These are phyloP conservation scores for Salix dunnii DNA, from an alignment of 345 rosid genomes.

Conservation along the genomic window DNA sequence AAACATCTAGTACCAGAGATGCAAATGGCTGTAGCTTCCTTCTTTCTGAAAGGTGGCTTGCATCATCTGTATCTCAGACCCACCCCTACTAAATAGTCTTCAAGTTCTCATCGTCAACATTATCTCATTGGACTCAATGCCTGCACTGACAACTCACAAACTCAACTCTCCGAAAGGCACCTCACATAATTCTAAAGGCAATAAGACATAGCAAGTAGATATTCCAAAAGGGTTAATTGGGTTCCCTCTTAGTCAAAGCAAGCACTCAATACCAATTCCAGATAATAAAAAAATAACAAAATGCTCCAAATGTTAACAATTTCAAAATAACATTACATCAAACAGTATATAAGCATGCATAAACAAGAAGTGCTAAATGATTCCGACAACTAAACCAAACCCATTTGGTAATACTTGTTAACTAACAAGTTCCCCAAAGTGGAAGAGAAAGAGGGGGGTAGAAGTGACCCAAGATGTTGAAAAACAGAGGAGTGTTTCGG, in stretches of 20 bases:
- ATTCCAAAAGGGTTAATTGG: background rate
- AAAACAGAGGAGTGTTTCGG: slow-evolving; percentile 63
- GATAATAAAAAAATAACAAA: background rate
- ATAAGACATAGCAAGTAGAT: background rate
- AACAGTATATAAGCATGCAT: background rate
- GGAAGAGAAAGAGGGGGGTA: background rate
- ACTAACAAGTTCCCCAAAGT: background rate
- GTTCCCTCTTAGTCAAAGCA: too few relatives aligned
- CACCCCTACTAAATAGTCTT: background rate
- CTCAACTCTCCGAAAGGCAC: background rate
- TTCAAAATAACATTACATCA: background rate
- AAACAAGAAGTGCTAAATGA: background rate
- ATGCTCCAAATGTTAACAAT: background rate
- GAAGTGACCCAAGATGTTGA: slow-evolving; percentile 71
- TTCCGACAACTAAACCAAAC: background rate
- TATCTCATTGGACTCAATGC: background rate
- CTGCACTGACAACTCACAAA: background rate
- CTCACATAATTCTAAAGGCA: background rate
- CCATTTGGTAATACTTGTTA: background rate
- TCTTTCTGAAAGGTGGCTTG: background rate
- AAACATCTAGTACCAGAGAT: background rate
- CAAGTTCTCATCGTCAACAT: background rate
- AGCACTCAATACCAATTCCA: background rate
- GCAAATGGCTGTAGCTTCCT: background rate
- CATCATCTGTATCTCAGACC: background rate